Evolutionary conservation across 2,329 filamentous ascomycete genomes (phyloP).

Genomic region (Microdochium bolleyi): DNA sequence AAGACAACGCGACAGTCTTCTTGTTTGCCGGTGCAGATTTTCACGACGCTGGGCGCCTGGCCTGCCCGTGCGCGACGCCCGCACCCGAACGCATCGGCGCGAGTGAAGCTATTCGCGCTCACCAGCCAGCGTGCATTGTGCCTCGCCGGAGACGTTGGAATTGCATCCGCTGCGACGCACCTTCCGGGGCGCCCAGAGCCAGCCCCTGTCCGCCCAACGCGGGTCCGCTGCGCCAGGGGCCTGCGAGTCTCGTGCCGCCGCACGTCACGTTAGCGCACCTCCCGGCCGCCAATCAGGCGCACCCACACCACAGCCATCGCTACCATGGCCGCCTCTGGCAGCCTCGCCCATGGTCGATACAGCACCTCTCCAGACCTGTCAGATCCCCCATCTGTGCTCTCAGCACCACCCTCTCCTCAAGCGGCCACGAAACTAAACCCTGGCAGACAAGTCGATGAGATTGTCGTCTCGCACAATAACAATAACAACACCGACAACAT

Average conservation of each 20-base stretch:
- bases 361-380: slow-evolving; percentile 24
- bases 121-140: neutral
- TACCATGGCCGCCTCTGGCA: slow-evolving; percentile 14
- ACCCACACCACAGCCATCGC: slow-evolving; percentile 1
- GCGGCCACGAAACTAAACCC: slow-evolving; percentile 12
- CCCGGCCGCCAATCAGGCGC: neutral
- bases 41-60: too few relatives aligned
- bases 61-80: neutral
- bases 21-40: too few relatives aligned
- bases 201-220: neutral
- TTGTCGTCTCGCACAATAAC: slow-evolving; percentile 20
- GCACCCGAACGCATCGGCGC: neutral
- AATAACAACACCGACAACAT: slow-evolving; percentile 17
- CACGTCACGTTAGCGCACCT: slow-evolving; percentile 1
- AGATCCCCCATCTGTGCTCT: slow-evolving; percentile 22
- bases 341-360: slow-evolving; percentile 13
- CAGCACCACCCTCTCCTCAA: slow-evolving; percentile 17
- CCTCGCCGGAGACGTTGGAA: neutral
- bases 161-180: neutral
- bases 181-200: neutral
- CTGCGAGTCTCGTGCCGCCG: neutral
- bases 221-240: neutral
- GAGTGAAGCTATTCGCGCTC: neutral
- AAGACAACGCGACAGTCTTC: too few relatives aligned
- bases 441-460: slow-evolving; percentile 19